These are phyloP conservation scores for Ophiostoma sp. DNA, from an alignment of 2,329 filamentous ascomycete species.

Conservation along the genomic window DNA sequence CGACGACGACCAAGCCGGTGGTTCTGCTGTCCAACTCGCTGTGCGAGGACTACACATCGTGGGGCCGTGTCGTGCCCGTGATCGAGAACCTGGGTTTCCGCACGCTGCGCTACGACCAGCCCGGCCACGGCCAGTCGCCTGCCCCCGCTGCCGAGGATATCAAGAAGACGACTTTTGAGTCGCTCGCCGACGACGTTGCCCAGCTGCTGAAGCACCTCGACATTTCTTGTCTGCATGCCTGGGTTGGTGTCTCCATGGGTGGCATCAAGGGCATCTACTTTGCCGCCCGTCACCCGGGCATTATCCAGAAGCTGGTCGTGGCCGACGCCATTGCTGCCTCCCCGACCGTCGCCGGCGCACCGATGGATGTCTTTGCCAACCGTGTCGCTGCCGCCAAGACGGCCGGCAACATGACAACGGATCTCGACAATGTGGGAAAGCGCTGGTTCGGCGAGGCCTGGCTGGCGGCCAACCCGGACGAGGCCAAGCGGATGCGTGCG, in stretches of 20 bases:
- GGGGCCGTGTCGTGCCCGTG: conserved; percentile 43
- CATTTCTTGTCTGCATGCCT: conserved; percentile 40
- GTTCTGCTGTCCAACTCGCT: conserved; percentile 46
- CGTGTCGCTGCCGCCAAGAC: conserved; percentile 40
- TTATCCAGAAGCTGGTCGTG: conserved; percentile 42
- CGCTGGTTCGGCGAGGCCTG: conserved; percentile 46
- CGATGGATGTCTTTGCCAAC: conserved; percentile 40
- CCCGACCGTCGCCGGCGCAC: conserved; percentile 39
- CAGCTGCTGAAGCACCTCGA: conserved; percentile 39
- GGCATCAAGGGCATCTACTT: conserved; percentile 45
- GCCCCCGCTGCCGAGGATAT: conserved; percentile 36
- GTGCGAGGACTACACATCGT: conserved; percentile 39
- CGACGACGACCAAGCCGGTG: conserved; percentile 35
- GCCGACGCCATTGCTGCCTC: conserved; percentile 45
- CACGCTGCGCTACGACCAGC: conserved; percentile 47
- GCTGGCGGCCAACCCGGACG: conserved; percentile 39
- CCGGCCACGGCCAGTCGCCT: conserved; percentile 45
- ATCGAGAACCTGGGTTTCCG: conserved; percentile 41
- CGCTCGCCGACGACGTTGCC: conserved; percentile 34
- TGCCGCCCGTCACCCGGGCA: conserved; percentile 40
- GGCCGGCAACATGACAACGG: conserved; percentile 37
- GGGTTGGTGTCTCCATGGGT: conserved; percentile 50
- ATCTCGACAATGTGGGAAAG: conserved; percentile 40
- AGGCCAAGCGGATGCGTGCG: conserved; percentile 39
- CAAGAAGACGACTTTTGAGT: conserved; percentile 40